phyloP scores from a whole-genome alignment of 2,329 filamentous ascomycete species.

The Aspergillus amoenus region DNA sequence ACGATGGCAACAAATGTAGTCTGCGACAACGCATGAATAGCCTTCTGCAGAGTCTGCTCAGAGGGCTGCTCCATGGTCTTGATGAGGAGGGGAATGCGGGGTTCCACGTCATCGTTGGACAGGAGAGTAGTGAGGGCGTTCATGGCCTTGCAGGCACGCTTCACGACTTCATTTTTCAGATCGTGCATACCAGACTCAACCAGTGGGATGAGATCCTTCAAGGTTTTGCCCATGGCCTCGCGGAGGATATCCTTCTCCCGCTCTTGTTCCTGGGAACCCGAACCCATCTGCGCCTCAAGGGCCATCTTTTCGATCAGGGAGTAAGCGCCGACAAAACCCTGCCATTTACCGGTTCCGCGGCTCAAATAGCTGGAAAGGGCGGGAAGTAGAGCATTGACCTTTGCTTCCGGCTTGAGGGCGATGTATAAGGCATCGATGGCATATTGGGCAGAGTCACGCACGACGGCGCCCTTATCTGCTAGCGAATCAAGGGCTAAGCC shows the following conservation, averaged over 20 bases:
- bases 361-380: constrained; percentile 71
- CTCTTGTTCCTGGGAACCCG: constrained; percentile 81
- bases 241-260: constrained; percentile 84
- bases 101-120: constrained; percentile 94
- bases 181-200: constrained; percentile 96
- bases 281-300: constrained; percentile 84
- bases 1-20: constrained; percentile 98
- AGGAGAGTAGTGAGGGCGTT: constrained; percentile 82
- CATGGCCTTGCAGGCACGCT: constrained; percentile 92
- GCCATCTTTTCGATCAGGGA: constrained; percentile 89
- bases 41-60: constrained; percentile 83
- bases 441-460: constrained; percentile 90
- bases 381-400: constrained; percentile 80
- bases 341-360: constrained; percentile 92
- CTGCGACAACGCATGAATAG: constrained; percentile 92
- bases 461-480: constrained; percentile 83
- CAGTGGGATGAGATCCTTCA: constrained; percentile 84
- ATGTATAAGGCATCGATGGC: constrained; percentile 85
- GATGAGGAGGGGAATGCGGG: constrained; percentile 86
- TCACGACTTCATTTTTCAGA: constrained; percentile 78
- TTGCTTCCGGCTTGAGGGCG: constrained; percentile 75
- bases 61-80: constrained; percentile 95
- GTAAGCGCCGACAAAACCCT: constrained; percentile 85
- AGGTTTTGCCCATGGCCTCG: constrained; percentile 76
- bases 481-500: constrained; percentile 76